Conservation (phyloP, 2,329 filamentous ascomycete species). For the Falciphora oryzae region DNA sequence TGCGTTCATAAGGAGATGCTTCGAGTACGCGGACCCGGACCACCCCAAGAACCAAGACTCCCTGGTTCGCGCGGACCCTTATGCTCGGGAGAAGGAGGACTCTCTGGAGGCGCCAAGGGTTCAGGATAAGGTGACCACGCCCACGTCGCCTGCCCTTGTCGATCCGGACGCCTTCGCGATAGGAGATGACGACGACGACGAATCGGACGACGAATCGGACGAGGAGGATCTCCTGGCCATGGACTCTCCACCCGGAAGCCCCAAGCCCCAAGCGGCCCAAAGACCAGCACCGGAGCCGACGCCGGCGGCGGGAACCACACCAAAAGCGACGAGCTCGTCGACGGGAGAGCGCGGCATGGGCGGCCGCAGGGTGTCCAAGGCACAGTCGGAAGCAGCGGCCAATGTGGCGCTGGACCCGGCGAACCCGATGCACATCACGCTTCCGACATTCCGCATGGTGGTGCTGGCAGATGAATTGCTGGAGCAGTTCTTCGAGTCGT, state of each 20-base stretch:
- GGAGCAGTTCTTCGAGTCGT: constrained; percentile 95
- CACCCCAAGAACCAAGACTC: constrained; percentile 55
- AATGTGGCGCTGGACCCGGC: constrained; percentile 90
- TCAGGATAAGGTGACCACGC: constrained; percentile 14
- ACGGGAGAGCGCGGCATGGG: constrained; percentile 22
- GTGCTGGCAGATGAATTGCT: constrained; percentile 92
- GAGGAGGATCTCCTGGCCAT: constrained; percentile 58
- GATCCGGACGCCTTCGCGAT: constrained; percentile 61
- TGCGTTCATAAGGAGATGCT: constrained; percentile 91
- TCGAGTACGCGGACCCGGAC: constrained; percentile 96
- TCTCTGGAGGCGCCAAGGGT: constrained; percentile 5
- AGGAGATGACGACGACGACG: constrained; percentile 63
- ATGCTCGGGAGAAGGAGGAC: constrained; percentile 1
- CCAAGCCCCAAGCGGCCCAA: constrained; percentile 20
- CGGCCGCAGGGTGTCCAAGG: constrained; percentile 47
- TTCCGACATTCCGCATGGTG: constrained; percentile 98
- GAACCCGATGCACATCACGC: constrained; percentile 88
- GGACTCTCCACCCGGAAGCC: constrained; percentile 38
- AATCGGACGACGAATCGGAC: constrained; percentile 35
- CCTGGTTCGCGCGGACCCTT: constrained; percentile 8
- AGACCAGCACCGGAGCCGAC: not conserved
- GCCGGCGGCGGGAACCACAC: not conserved
- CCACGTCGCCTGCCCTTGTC: constrained; percentile 16
- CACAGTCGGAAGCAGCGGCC: constrained; percentile 63
- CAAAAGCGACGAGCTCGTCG: not conserved